These are phyloP conservation scores for Sarocladium brachiariae DNA, from an alignment of 2,329 filamentous ascomycete genomes.

Conservation along the genomic window DNA sequence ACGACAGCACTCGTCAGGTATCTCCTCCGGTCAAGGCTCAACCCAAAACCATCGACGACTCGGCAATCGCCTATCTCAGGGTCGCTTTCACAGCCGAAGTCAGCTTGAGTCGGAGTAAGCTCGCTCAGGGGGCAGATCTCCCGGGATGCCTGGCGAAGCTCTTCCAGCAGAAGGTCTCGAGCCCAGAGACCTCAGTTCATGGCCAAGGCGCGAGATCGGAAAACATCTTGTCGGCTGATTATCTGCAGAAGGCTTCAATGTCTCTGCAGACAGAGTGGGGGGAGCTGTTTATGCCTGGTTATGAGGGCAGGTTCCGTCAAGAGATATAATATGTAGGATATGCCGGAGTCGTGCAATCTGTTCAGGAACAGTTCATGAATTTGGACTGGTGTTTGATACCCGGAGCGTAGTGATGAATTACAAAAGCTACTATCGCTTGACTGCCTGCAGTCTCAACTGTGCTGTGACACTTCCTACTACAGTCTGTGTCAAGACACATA, in stretches of 20 bases:
- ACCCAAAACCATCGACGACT: neutral
- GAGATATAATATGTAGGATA: too few species aligned
- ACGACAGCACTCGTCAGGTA: neutral
- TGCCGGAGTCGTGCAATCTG: too few species aligned
- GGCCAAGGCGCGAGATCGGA: neutral
- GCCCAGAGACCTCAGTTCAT: neutral
- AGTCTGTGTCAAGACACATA: too few species aligned
- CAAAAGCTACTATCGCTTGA: too few species aligned
- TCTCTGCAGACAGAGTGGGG: too few species aligned
- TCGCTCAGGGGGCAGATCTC: neutral
- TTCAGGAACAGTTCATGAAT: too few species aligned
- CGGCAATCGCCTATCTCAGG: neutral
- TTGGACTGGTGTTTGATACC: too few species aligned
- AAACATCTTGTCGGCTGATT: neutral
- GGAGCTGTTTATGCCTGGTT: too few species aligned
- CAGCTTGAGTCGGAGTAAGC: constrained; percentile 3
- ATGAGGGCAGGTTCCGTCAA: too few species aligned
- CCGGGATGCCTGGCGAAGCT: neutral
- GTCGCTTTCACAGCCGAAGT: constrained; percentile 3
- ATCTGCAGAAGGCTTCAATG: neutral
- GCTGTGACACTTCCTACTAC: too few species aligned
- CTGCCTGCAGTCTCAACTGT: too few species aligned
- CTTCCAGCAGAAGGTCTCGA: neutral
- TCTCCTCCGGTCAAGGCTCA: neutral
- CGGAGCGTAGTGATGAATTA: too few species aligned